Percentiles rank a stretch among this genome's conserved stretches.
phyloP scores from a whole-genome alignment of 257 asterid genomes.

The Plantago elongata region DNA sequence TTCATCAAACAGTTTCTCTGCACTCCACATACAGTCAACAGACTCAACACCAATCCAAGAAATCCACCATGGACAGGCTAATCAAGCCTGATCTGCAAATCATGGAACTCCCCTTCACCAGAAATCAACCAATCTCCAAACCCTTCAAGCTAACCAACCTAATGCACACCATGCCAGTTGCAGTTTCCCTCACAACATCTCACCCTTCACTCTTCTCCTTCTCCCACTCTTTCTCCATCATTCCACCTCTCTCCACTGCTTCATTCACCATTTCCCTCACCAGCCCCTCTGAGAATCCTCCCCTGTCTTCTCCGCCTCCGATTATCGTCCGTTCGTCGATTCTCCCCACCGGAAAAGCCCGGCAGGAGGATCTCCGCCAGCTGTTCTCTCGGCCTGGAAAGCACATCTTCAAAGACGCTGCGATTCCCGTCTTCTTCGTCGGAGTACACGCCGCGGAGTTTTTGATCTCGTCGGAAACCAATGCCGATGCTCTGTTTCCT shows the following conservation, averaged over 20 bases:
- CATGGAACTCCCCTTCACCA: constrained; percentile 37
- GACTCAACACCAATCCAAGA: neutral
- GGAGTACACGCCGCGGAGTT: constrained; percentile 56
- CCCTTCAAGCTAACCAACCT: constrained; percentile 55
- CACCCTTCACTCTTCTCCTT: constrained; percentile 42
- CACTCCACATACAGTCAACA: neutral
- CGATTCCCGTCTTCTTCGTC: constrained; percentile 44
- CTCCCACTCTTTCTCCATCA: constrained; percentile 39
- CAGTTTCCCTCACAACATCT: constrained; percentile 61
- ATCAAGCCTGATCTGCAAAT: constrained; percentile 52
- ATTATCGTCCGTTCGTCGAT: constrained; percentile 51
- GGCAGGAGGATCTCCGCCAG: constrained; percentile 51
- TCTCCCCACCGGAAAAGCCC: constrained; percentile 82
- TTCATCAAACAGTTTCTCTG: neutral
- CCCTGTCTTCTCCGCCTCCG: constrained; percentile 44
- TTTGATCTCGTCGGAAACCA: constrained; percentile 34
- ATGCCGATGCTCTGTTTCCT: constrained; percentile 32
- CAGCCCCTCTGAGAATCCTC: constrained; percentile 42
- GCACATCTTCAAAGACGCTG: constrained; percentile 66
- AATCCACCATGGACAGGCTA: constrained; percentile 58
- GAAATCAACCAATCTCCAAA: constrained; percentile 40
- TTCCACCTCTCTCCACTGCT: constrained; percentile 61
- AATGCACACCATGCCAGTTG: constrained; percentile 90
- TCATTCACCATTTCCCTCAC: constrained; percentile 35
- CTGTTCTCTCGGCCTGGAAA: constrained; percentile 57